phyloP scores from a whole-genome alignment of 23 red algal species.

The Chondrus crispus region DNA sequence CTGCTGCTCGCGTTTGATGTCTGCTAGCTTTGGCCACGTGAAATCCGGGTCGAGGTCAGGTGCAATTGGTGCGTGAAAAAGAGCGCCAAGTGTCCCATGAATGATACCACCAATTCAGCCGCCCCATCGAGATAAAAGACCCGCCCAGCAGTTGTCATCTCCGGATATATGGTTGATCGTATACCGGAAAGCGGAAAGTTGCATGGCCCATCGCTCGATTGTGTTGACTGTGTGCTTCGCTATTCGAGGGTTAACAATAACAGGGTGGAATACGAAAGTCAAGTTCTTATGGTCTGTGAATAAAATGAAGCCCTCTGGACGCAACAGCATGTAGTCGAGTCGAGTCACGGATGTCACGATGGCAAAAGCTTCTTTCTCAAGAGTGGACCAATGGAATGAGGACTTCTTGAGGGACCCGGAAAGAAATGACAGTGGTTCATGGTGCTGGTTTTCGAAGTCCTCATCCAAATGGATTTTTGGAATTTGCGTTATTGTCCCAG shows the following conservation, averaged over 20 bases:
- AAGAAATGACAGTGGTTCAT: conserved; percentile 11
- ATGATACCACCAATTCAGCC: background rate
- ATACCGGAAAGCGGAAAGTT: background rate
- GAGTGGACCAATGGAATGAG: background rate
- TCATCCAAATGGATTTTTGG: background rate
- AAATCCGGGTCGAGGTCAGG: no score
- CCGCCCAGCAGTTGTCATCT: conserved; percentile 3
- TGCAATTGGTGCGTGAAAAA: no score
- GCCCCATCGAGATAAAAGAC: background rate
- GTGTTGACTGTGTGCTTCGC: background rate
- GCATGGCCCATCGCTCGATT: background rate
- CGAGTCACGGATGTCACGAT: background rate
- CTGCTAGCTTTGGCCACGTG: no score
- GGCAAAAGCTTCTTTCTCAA: background rate
- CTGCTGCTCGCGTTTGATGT: background rate
- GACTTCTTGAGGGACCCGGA: background rate
- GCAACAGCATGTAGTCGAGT: background rate
- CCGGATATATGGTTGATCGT: background rate
- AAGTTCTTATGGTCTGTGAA: conserved; percentile 24
- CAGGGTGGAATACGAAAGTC: conserved; percentile 17
- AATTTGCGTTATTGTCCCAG: background rate
- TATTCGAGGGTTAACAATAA: background rate
- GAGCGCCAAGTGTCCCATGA: no score
- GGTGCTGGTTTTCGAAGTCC: background rate
- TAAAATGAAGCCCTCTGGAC: background rate